Evolutionary conservation across 805 yeast species (phyloP).

Genomic region (Candida nonsorbophila): DNA sequence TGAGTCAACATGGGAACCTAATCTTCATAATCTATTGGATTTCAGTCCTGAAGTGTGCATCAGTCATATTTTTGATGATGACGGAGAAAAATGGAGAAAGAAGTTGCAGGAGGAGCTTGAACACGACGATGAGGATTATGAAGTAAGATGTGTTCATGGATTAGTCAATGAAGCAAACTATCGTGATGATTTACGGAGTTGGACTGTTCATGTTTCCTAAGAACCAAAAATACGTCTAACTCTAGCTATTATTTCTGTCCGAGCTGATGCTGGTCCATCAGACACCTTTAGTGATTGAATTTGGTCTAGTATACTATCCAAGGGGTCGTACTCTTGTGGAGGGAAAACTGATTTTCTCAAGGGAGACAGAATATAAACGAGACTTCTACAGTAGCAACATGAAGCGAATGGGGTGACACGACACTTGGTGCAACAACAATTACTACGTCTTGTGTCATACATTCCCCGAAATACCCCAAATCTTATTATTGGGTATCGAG

Average conservation of each 20-base stretch:
- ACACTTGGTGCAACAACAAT: too few species aligned
- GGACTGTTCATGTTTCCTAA: constrained; percentile 14
- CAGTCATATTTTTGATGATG: constrained; percentile 64
- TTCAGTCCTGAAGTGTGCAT: constrained; percentile 65
- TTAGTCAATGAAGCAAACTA: constrained; percentile 30
- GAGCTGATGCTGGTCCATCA: neutral
- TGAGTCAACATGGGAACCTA: constrained; percentile 59
- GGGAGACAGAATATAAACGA: too few species aligned
- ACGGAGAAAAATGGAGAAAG: constrained; percentile 14
- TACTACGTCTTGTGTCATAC: too few species aligned
- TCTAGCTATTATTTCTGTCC: neutral
- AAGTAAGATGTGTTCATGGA: constrained; percentile 26
- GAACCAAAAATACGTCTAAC: neutral
- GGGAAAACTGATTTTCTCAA: too few species aligned
- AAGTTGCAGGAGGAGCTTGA: constrained; percentile 8
- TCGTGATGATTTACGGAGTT: constrained; percentile 33
- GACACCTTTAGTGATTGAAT: too few species aligned
- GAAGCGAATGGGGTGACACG: too few species aligned
- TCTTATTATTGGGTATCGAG: neutral
- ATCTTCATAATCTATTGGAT: constrained; percentile 41
- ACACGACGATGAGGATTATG: constrained; percentile 16
- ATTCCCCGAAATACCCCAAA: neutral
- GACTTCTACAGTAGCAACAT: too few species aligned
- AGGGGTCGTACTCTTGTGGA: too few species aligned
- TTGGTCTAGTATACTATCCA: too few species aligned